Conservation (phyloP, 1,139 yeast species). For the Hansenula lynferdii region DNA sequence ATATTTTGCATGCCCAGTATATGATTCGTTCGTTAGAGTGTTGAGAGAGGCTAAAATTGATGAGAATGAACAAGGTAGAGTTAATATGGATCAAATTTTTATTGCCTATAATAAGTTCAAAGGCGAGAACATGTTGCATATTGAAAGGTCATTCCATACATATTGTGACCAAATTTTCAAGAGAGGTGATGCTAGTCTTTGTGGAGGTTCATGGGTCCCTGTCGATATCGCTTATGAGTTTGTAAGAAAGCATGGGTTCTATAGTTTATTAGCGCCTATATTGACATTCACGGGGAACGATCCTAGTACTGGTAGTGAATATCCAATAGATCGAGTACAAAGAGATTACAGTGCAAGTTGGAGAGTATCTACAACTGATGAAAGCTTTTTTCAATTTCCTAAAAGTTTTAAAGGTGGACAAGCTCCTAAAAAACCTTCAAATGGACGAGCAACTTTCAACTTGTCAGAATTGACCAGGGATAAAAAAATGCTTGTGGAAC, state of each 20-base stretch:
- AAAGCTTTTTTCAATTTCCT: conserved; percentile 15
- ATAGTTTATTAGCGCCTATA: conserved; percentile 11
- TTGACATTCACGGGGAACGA: conserved; percentile 8
- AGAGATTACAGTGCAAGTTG: conserved; percentile 9
- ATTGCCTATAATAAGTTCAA: conserved; percentile 10
- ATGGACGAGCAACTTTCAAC: background rate
- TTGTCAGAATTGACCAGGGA: conserved; percentile 6
- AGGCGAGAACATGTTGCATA: conserved; percentile 4
- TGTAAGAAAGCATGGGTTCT: conserved; percentile 15
- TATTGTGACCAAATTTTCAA: conserved; percentile 5
- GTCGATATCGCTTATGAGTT: conserved; percentile 9
- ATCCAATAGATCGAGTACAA: conserved; percentile 11
- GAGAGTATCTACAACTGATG: conserved; percentile 9
- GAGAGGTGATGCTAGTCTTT: conserved; percentile 17
- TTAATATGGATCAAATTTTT: conserved; percentile 21
- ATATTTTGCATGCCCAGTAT: conserved; percentile 12
- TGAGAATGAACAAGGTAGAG: conserved; percentile 1
- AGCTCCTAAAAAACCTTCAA: conserved; percentile 11
- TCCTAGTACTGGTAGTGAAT: conserved; percentile 10
- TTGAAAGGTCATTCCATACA: conserved; percentile 12
- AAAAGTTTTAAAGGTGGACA: conserved; percentile 13
- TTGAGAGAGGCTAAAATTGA: conserved; percentile 16
- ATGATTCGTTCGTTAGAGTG: conserved; percentile 16
- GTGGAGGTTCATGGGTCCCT: conserved; percentile 23
- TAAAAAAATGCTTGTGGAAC: conserved; percentile 3